Conservation (phyloP, 495 filamentous ascomycete genomes). For the Parathielavia hyrcaniae region DNA sequence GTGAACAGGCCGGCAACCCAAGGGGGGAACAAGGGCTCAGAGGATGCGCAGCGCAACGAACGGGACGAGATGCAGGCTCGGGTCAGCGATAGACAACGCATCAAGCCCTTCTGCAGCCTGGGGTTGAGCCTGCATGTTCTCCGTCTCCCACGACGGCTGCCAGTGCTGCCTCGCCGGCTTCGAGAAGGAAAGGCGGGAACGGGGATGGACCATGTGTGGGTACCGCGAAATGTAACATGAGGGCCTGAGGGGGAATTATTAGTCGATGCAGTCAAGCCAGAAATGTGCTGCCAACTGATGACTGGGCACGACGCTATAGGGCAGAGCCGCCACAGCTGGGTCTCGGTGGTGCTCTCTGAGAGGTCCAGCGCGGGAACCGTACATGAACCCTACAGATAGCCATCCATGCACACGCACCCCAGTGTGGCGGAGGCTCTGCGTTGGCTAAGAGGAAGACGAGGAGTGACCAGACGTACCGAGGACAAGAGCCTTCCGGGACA, state of each 20-base stretch:
- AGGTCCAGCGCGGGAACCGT: slow-evolving; percentile 25
- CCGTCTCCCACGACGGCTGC: slow-evolving; percentile 17
- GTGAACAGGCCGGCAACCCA: neutral
- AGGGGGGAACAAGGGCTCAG: neutral
- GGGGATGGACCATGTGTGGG: slow-evolving; percentile 19
- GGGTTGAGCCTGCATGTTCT: slow-evolving; percentile 16
- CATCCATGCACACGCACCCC: slow-evolving; percentile 3
- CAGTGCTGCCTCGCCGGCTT: slow-evolving; percentile 8
- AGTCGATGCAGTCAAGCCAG: slow-evolving; percentile 32
- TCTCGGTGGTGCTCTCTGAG: slow-evolving; percentile 26
- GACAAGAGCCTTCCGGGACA: too few relatives aligned
- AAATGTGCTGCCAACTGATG: slow-evolving; percentile 35
- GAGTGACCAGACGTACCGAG: too few relatives aligned
- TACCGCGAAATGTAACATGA: slow-evolving; percentile 32
- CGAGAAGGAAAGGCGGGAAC: slow-evolving; percentile 24
- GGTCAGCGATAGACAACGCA: slow-evolving; percentile 28
- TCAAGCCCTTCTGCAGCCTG: slow-evolving; percentile 29
- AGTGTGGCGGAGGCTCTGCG: neutral
- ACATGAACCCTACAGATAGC: slow-evolving; percentile 27
- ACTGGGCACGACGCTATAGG: slow-evolving; percentile 39
- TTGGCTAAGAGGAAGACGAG: neutral
- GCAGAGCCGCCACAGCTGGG: slow-evolving; percentile 26
- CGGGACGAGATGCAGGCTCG: slow-evolving; percentile 14
- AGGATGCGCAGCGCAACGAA: slow-evolving; percentile 18
- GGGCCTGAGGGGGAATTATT: slow-evolving; percentile 24